phyloP scores from a whole-genome alignment of 1,139 yeast genomes.

The Saccharomyces hybrid region DNA sequence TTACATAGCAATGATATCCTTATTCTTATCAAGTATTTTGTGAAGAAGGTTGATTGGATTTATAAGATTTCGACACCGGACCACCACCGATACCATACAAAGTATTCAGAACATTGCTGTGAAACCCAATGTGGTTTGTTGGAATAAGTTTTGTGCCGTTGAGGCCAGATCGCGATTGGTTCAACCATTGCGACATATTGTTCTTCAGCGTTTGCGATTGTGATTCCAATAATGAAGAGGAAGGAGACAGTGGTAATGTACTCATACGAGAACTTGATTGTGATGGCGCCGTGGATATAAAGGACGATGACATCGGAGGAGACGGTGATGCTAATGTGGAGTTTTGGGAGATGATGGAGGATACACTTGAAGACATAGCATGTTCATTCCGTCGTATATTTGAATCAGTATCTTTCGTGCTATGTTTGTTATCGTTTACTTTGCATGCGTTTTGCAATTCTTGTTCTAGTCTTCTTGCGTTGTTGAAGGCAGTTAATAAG shows the following conservation, averaged over 20 bases:
- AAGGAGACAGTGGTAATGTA: neutral
- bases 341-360: neutral
- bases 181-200: conserved; percentile 1
- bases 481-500: conserved; percentile 34
- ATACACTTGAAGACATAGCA: neutral
- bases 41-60: neutral
- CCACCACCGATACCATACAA: neutral
- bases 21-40: neutral
- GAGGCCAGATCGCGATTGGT: neutral
- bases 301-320: neutral
- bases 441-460: conserved; percentile 19
- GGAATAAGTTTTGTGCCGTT: neutral
- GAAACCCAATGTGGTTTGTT: conserved; percentile 1
- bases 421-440: neutral
- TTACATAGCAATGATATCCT: neutral
- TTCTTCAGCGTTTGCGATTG: conserved; percentile 5
- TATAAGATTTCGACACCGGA: neutral
- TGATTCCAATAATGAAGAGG: neutral
- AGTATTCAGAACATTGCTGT: conserved; percentile 2
- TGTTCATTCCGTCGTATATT: neutral
- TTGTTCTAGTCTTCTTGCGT: conserved; percentile 31
- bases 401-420: neutral
- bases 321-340: neutral
- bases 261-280: neutral
- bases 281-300: neutral